Conservation (phyloP, 441 rosid genomes). For the Jatropha multifida region DNA sequence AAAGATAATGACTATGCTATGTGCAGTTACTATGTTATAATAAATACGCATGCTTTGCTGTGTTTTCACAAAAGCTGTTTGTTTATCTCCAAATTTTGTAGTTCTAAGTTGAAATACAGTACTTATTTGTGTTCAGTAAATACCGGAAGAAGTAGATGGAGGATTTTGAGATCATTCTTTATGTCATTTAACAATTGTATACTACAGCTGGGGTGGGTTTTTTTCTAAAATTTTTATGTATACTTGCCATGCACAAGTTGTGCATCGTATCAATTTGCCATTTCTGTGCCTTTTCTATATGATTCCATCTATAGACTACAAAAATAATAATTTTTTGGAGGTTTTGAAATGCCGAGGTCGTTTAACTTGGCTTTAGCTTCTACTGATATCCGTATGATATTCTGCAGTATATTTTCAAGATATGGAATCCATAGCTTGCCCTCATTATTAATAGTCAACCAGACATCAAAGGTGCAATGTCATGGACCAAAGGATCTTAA, state of each 20-base stretch:
- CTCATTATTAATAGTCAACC: slow-evolving; percentile 58
- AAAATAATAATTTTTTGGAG: slow-evolving; percentile 7
- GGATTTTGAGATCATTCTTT: not conserved
- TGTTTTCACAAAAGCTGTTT: not conserved
- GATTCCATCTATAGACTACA: not conserved
- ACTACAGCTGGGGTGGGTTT: not conserved
- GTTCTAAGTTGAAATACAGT: not conserved
- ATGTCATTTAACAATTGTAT: not conserved
- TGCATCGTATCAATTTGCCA: not conserved
- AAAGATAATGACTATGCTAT: not conserved
- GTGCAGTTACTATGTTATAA: not conserved
- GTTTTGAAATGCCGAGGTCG: not conserved
- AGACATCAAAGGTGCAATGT: slow-evolving; percentile 50
- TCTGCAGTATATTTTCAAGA: slow-evolving; percentile 66
- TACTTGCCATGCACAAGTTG: not conserved
- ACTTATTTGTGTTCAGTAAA: not conserved
- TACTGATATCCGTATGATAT: slow-evolving; percentile 17
- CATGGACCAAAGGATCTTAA: slow-evolving; percentile 56
- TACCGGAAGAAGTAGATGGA: not conserved
- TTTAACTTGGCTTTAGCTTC: not conserved
- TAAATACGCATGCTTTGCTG: not conserved
- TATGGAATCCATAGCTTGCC: slow-evolving; percentile 85
- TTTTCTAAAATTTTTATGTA: not conserved
- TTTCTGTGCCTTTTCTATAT: not conserved
- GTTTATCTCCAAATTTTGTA: not conserved